These are phyloP conservation scores for Alternaria brassicicola DNA, from an alignment of 2,329 filamentous ascomycete genomes.

Conservation along the genomic window DNA sequence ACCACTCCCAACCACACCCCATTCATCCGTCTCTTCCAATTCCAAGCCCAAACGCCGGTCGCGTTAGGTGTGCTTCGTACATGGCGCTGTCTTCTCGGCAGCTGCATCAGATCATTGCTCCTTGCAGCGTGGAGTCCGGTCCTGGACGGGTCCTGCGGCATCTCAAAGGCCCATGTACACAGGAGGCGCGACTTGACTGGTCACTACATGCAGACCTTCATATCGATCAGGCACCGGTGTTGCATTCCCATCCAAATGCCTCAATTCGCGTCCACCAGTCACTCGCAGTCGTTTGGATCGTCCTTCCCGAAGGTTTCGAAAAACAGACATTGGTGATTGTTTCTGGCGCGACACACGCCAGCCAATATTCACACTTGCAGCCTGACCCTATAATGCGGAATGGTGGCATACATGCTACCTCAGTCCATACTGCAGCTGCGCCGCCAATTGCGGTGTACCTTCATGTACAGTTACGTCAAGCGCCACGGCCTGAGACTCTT, in stretches of 20 bases:
- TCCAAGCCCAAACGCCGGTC: neutral
- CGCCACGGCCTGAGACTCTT: conserved; percentile 14
- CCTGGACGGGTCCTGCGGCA: conserved; percentile 11
- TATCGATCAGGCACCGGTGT: neutral
- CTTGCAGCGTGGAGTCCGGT: conserved; percentile 5
- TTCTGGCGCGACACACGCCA: neutral
- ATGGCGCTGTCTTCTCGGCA: neutral
- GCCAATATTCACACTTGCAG: neutral
- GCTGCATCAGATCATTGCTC: conserved; percentile 8
- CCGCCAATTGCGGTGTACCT: conserved; percentile 6
- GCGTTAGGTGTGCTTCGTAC: neutral
- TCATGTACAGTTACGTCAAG: conserved; percentile 42
- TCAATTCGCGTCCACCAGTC: neutral
- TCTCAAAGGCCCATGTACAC: neutral
- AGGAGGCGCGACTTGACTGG: neutral
- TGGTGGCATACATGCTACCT: conserved; percentile 4
- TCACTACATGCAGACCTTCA: neutral
- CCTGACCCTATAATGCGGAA: neutral
- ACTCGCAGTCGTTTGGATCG: neutral
- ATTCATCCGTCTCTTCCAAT: conserved; percentile 10
- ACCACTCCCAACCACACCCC: neutral
- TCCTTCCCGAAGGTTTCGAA: neutral
- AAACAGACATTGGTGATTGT: neutral
- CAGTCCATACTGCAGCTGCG: neutral
- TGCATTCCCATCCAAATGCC: conserved; percentile 3